Evolutionary conservation across 2,329 filamentous ascomycete species (phyloP), one percentile per base, ranked within the genome.

Genomic region (Fonsecaea nubica): DNA sequence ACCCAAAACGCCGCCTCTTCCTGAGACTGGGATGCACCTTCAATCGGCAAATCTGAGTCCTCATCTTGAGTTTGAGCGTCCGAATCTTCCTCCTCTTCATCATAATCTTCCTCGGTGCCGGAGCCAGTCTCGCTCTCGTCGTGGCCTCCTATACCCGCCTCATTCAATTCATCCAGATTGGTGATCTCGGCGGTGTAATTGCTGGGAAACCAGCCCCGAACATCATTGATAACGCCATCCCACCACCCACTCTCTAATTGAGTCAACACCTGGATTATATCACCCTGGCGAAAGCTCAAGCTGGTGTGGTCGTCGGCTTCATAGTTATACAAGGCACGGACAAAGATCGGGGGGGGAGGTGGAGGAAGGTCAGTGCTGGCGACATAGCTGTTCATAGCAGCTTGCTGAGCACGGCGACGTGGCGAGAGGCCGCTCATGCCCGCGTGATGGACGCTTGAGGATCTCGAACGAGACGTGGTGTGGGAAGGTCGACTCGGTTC

Each of bases 181-280:
- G 88, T 87, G 74, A 98, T 90, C 70, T 95, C 88, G 72, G 92
- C 89, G 82, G 95, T 98, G 81, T 99, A 99, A 79, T 99, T 99
- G 84, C 94, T 98, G 42, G 95, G 95, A 78, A 99, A 99, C 95
- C 95, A 99, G 77, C 95, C 95, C 77, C 95, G 90, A 73, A 97
- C 91, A 66, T 93, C 92, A 75, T 97, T 95, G 77, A 99, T 97
- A 63, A 99, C 92, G 57, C 95, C 95, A 81, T 99, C 95, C 95
- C 95, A 99, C 95, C 95, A 99, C 64, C 95, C 95, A 75, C 93
- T 98, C 79, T 99, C 95, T 64, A 98, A 85, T 81, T 97, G 94
- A 61, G 95, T 99, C 74, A 99, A 94, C 74, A 99, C 95, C 81
- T 98, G 94, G 75, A 99, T 99, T 72, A 98, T 89, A 80, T 99